Conservation (phyloP, 1,284 basidiomycete species). For the Ceratobasidium sp. region DNA sequence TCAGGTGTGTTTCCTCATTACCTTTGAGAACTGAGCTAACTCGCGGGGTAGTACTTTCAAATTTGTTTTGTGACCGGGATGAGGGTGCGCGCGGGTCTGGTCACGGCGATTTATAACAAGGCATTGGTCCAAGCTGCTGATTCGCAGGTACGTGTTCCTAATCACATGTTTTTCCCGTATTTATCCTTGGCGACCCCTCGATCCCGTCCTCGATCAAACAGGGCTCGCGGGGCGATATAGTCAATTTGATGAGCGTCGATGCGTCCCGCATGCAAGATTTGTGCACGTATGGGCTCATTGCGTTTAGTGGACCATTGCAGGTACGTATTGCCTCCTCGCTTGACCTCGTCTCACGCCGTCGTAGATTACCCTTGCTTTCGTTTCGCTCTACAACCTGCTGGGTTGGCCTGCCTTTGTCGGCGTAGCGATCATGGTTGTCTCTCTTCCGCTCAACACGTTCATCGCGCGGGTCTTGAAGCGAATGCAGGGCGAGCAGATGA, state of each 20-base stretch:
- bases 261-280: constrained; percentile 89
- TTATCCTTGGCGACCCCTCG: not conserved
- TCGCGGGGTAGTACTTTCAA: constrained; percentile 77
- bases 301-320: constrained; percentile 78
- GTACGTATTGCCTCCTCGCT: constrained; percentile 54
- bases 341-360: constrained; percentile 51
- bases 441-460: constrained; percentile 82
- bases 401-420: constrained; percentile 95
- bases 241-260: constrained; percentile 93
- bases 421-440: constrained; percentile 90
- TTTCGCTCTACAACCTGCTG: constrained; percentile 88
- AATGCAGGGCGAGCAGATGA: constrained; percentile 92
- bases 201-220: constrained; percentile 42
- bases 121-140: constrained; percentile 87
- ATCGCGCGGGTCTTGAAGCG: constrained; percentile 83
- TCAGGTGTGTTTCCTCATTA: constrained; percentile 67
- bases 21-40: not conserved
- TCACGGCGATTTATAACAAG: constrained; percentile 89
- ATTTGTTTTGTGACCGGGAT: constrained; percentile 87
- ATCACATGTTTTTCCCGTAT: not conserved
- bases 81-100: constrained; percentile 90
- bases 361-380: constrained; percentile 87
- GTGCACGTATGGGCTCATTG: constrained; percentile 82
- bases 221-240: constrained; percentile 89
- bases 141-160: constrained; percentile 64